Conservation (phyloP, 2,329 filamentous ascomycete species). For the Fusarium setosum region DNA sequence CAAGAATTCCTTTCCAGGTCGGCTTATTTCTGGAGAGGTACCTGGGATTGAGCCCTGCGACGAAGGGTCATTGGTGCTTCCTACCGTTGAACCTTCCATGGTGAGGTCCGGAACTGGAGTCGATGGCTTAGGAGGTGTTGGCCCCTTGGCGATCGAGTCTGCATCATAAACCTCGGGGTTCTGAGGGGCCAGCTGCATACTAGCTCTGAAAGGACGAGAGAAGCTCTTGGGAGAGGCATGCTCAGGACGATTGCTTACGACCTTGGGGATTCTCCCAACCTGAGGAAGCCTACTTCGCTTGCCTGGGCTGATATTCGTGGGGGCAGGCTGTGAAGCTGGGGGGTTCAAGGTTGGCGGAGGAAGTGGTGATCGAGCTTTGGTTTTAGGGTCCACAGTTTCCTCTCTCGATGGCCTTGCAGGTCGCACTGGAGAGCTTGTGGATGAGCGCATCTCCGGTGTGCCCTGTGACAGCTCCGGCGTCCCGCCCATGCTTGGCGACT, state of each 20-base stretch:
- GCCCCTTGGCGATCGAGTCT: conserved; percentile 61
- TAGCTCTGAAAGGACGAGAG: conserved; percentile 80
- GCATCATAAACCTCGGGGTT: conserved; percentile 44
- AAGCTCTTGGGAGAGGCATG: conserved; percentile 82
- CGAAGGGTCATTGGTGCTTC: conserved; percentile 47
- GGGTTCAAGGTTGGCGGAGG: conserved; percentile 14
- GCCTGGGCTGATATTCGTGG: conserved; percentile 15
- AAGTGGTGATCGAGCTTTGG: conserved; percentile 16
- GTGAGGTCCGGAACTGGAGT: conserved; percentile 52
- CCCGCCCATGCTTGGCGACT: conserved; percentile 29
- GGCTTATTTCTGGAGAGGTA: conserved; percentile 45
- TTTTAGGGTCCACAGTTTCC: neutral
- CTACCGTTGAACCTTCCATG: conserved; percentile 49
- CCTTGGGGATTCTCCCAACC: conserved; percentile 86
- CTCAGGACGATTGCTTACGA: conserved; percentile 76
- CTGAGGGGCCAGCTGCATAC: conserved; percentile 51
- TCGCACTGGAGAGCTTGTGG: conserved; percentile 16
- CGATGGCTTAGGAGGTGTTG: conserved; percentile 55
- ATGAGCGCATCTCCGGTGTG: conserved; percentile 27
- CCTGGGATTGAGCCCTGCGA: conserved; percentile 45
- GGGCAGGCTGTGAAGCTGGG: conserved; percentile 5
- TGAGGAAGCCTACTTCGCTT: conserved; percentile 75
- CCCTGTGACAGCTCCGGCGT: conserved; percentile 27
- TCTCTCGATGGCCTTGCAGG: conserved; percentile 8
- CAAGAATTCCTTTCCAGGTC: conserved; percentile 72